phyloP scores from a whole-genome alignment of 1,139 yeast species.

The Blastobotrys arbuscula region DNA sequence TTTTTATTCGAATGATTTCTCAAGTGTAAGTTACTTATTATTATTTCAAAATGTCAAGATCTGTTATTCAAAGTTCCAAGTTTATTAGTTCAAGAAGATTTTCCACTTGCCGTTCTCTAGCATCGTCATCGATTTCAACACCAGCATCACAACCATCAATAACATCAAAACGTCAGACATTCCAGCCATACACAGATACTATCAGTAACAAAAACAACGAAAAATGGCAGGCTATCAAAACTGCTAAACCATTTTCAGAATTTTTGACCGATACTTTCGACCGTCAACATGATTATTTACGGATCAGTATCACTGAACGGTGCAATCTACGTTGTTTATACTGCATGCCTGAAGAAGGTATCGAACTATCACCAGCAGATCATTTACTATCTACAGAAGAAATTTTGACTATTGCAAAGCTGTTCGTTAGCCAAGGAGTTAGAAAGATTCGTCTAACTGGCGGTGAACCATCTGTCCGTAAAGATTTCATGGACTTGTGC shows the following conservation, averaged over 20 bases:
- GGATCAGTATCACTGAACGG: conserved; percentile 47
- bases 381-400: conserved; percentile 40
- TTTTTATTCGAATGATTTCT: too few relatives aligned
- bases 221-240: conserved; percentile 22
- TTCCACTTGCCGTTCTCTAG: neutral
- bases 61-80: neutral
- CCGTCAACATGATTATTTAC: conserved; percentile 43
- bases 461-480: conserved; percentile 50
- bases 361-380: conserved; percentile 40
- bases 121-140: neutral
- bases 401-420: conserved; percentile 38
- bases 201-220: neutral
- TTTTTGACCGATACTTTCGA: conserved; percentile 42
- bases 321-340: conserved; percentile 48
- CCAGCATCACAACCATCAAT: neutral
- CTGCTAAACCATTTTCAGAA: conserved; percentile 36
- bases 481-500: conserved; percentile 43
- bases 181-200: neutral
- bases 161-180: neutral
- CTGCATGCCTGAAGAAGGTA: conserved; percentile 53
- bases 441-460: conserved; percentile 47
- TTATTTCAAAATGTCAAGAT: neutral
- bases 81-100: neutral
- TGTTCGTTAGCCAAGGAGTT: conserved; percentile 45
- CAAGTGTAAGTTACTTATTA: neutral